phyloP scores from a whole-genome alignment of 2,329 filamentous ascomycete genomes.

The Fusarium sarcochroum region DNA sequence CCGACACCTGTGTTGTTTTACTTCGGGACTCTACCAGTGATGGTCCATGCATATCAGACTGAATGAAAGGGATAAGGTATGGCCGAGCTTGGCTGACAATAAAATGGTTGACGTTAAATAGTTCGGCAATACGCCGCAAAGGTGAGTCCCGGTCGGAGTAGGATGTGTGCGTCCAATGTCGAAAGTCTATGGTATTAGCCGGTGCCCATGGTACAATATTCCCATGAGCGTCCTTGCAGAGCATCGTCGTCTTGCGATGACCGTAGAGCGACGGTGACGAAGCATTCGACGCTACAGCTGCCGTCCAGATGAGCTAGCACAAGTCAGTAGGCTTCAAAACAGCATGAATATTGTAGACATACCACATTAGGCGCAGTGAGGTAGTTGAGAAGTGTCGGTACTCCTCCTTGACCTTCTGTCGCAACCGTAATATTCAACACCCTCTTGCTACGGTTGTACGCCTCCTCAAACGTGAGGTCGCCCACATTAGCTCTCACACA shows the following conservation, averaged over 20 bases:
- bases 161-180: constrained; percentile 76
- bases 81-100: constrained; percentile 93
- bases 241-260: constrained; percentile 73
- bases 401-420: constrained; percentile 78
- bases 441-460: constrained; percentile 86
- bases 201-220: constrained; percentile 81
- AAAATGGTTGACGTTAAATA: constrained; percentile 96
- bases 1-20: constrained; percentile 69
- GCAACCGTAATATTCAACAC: constrained; percentile 94
- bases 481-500: constrained; percentile 89
- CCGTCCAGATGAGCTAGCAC: constrained; percentile 80
- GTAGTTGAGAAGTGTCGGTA: constrained; percentile 91
- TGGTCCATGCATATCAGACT: constrained; percentile 84
- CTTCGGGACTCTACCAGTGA: constrained; percentile 71
- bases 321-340: constrained; percentile 21
- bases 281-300: constrained; percentile 82
- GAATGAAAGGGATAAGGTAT: constrained; percentile 88
- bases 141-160: constrained; percentile 76
- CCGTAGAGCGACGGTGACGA: constrained; percentile 75
- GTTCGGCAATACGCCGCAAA: constrained; percentile 80
- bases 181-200: constrained; percentile 72
- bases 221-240: constrained; percentile 83
- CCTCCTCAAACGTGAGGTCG: constrained; percentile 93
- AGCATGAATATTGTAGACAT: constrained; percentile 56
- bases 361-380: constrained; percentile 93